Evolutionary conservation across 805 yeast genomes (phyloP), one percentile per base, ranked within the genome.

Genomic region (Myxozyma monticola): DNA sequence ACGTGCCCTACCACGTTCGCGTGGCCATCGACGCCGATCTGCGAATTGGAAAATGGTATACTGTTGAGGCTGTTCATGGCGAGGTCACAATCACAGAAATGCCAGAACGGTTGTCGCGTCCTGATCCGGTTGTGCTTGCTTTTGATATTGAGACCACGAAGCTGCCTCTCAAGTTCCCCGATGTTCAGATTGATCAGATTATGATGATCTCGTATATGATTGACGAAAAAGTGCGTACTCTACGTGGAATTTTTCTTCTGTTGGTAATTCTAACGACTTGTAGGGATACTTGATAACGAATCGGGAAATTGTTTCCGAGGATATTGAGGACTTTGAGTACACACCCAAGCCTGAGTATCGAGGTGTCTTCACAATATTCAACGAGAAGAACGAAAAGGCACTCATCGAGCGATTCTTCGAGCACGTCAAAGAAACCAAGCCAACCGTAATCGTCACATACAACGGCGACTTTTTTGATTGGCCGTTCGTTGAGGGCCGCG

Each of bases 151-250:
- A 93, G 73, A 93, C 99, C 1, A 88, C 97, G 12, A 93, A 93
- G 66, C 88, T 95, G 10, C 98, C 98, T 1, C 75, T 93, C 53
- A 95, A 93, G 66, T 93, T 93, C 60, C 99, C 99, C 0, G 99
- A 88, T 62, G 78, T 96, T 4, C 75, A 84, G 9, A 76, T 85
- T 4, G 99, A 93, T 70, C 95, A 88, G 68, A 79, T 93, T 35
- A 93, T 93, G 97, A 95, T 95, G 99, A 93, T 93, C 43, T 95
- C 99, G 2, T 93, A 93, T 66, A 95, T 95, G 99, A 90, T 93
- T 54, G 99, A 93, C 65, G 99, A 98, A 9, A 95, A 88, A 22
- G 56, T 48, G 36, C 2, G 42, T 15, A 12, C 25, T n/a, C 41
- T n/a, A 37, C 15, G 4, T 10, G 40, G 6, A 14, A 33, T 33